Evolutionary conservation across 352 stramenopile species (phyloP).

Genomic region (Salisapilia sapeloensis): DNA sequence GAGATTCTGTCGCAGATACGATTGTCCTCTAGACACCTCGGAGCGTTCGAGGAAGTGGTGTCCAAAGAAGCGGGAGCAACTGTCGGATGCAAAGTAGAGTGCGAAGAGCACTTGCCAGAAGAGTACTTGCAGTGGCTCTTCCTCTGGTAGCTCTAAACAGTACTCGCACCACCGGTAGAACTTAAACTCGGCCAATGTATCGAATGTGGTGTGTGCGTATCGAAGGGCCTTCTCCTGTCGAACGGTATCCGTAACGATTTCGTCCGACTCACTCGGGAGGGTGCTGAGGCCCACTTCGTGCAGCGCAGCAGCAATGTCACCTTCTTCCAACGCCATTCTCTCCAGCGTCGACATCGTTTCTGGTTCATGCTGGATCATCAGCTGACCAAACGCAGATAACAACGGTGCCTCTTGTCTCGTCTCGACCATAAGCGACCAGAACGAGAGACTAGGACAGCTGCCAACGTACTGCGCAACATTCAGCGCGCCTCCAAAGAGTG

Average conservation of each 20-base stretch:
- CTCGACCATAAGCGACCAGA: slow-evolving; percentile 57
- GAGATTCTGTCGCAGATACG: slow-evolving; percentile 27
- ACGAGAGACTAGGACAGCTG: slow-evolving; percentile 37
- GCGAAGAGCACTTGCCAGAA: slow-evolving; percentile 64
- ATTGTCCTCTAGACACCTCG: slow-evolving; percentile 8
- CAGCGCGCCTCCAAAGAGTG: slow-evolving; percentile 40
- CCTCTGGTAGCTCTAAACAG: slow-evolving; percentile 32
- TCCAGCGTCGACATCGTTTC: slow-evolving; percentile 66
- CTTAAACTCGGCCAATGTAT: slow-evolving; percentile 42
- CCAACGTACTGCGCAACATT: slow-evolving; percentile 48
- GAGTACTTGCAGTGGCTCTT: slow-evolving; percentile 27
- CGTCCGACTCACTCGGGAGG: slow-evolving; percentile 1
- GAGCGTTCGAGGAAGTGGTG: slow-evolving; percentile 41
- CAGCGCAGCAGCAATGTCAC: slow-evolving; percentile 30
- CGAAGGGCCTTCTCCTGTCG: slow-evolving; percentile 5
- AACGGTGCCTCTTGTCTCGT: slow-evolving; percentile 57
- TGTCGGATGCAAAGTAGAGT: slow-evolving; percentile 40
- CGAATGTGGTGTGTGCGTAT: slow-evolving; percentile 32
- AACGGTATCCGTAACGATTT: slow-evolving; percentile 4
- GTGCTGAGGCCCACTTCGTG: slow-evolving; percentile 12
- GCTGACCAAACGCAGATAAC: slow-evolving; percentile 37
- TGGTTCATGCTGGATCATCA: slow-evolving; percentile 62
- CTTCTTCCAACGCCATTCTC: slow-evolving; percentile 51
- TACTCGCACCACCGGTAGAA: slow-evolving; percentile 57
- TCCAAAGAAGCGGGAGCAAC: slow-evolving; percentile 29